phyloP scores from a whole-genome alignment of 1,139 yeast species.

The Saccharomyces hybrid region DNA sequence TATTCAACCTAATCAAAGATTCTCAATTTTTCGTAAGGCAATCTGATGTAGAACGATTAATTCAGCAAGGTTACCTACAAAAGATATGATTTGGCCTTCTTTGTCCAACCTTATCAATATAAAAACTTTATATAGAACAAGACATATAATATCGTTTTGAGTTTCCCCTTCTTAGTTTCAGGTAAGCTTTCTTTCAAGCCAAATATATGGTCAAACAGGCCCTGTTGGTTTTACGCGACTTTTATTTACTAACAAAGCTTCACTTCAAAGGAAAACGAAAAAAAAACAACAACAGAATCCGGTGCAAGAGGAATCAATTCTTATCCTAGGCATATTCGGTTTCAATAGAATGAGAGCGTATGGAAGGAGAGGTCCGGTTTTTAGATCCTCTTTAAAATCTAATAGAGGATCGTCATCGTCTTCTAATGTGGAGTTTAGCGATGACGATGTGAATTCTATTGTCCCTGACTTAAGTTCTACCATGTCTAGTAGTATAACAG shows the following conservation, averaged over 20 bases:
- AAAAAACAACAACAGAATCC: background rate
- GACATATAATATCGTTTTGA: background rate
- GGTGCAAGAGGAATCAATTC: background rate
- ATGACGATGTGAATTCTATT: slow-evolving; percentile 1
- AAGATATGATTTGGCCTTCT: slow-evolving; percentile 39
- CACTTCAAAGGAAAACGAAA: background rate
- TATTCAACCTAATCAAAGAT: slow-evolving; percentile 86
- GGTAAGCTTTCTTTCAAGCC: background rate
- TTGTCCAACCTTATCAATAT: background rate
- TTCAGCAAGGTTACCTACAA: slow-evolving; percentile 89
- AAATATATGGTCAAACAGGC: background rate
- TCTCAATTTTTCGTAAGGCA: slow-evolving; percentile 92
- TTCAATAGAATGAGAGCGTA: background rate
- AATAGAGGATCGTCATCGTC: background rate
- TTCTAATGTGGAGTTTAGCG: background rate
- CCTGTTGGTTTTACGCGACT: background rate
- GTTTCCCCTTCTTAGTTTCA: background rate
- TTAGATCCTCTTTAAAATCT: background rate
- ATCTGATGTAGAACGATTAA: slow-evolving; percentile 85
- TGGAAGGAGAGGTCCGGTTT: background rate
- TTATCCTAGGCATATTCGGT: background rate
- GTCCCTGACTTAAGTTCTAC: background rate
- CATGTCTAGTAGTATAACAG: background rate
- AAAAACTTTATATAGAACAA: background rate
- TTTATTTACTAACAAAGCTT: background rate